Evolutionary conservation across 176 grass and related monocot species (phyloP), one percentile per base, ranked within the genome.

Genomic region (Eragrostis curvula): DNA sequence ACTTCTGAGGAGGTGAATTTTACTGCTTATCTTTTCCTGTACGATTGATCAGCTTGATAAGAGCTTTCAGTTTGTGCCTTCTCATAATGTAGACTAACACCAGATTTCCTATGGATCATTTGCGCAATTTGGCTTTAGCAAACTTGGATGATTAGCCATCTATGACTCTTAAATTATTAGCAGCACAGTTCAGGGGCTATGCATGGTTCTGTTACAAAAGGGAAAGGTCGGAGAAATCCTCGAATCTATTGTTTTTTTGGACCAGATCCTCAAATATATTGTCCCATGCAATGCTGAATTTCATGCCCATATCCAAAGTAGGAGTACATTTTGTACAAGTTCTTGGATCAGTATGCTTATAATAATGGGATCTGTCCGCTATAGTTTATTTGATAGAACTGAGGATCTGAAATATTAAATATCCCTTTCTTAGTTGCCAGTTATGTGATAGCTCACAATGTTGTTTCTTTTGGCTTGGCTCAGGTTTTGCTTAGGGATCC

Each of bases 401-500:
- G 28, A 75, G 28, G 75, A 58, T 88, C 63, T 77, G 30, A 30
- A 50, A 28, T 71, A 64, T 71, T 53, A 23, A 43, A 28, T 68
- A 42, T 60, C 11, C 24, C 23, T 46, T 87, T 73, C 64, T 50
- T 78, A 55, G 25, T 7, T 83, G 24, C 60, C 50, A 60, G 18
- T 40, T 9, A 44, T 27, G 16, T 71, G 82, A 27, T 60, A 32
- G 70, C 15, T 87, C 66, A 89, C 13, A 24, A 30, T 59, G 11
- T 23, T 68, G 10, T 13, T 60, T 8, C 20, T 44, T 77, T 71
- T 68, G 9, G 8, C 13, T 73, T 46, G 60, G 74, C 23, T 70
- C 77, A 98, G 95, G 90, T 98, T 69, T 85, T 98, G 81, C 90
- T 98, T 73, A 94, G 95, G 71, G 92, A 98, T 68, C 95, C 95